Conservation (phyloP, 805 yeast species). For the Candida cerambycidarum region DNA sequence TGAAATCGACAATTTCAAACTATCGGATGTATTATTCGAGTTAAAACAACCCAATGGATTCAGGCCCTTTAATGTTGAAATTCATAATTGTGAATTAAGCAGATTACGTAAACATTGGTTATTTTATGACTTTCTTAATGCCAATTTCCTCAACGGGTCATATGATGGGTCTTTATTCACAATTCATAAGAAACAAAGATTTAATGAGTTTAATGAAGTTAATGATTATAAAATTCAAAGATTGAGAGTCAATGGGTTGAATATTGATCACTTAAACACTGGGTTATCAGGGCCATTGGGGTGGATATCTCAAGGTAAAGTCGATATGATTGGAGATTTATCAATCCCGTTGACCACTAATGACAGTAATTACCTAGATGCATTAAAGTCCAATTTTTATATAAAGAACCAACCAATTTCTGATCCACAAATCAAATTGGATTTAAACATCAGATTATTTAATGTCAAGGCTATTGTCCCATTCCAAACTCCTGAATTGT, state of each 20-base stretch:
- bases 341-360: slow-evolving; percentile 53
- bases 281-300: slow-evolving; percentile 96
- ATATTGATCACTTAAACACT: slow-evolving; percentile 83
- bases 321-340: slow-evolving; percentile 90
- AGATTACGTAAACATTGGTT: slow-evolving; percentile 89
- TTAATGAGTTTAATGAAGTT: slow-evolving; percentile 37
- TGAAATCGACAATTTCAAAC: slow-evolving; percentile 76
- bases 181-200: slow-evolving; percentile 72
- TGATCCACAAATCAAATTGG: slow-evolving; percentile 62
- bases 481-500: slow-evolving; percentile 77
- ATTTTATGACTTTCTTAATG: slow-evolving; percentile 81
- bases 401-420: neutral
- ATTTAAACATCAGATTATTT: slow-evolving; percentile 73
- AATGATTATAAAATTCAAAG: slow-evolving; percentile 52
- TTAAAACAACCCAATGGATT: slow-evolving; percentile 78
- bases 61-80: slow-evolving; percentile 81
- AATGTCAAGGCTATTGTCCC: slow-evolving; percentile 91
- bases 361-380: slow-evolving; percentile 3
- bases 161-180: slow-evolving; percentile 94
- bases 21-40: slow-evolving; percentile 84
- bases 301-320: slow-evolving; percentile 91
- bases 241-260: slow-evolving; percentile 79
- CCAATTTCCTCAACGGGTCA: slow-evolving; percentile 82
- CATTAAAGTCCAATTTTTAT: slow-evolving; percentile 7
- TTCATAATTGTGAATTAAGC: slow-evolving; percentile 83